Conservation (phyloP, 1,139 yeast species). For the Yamadazyma pseudoaaseri region DNA sequence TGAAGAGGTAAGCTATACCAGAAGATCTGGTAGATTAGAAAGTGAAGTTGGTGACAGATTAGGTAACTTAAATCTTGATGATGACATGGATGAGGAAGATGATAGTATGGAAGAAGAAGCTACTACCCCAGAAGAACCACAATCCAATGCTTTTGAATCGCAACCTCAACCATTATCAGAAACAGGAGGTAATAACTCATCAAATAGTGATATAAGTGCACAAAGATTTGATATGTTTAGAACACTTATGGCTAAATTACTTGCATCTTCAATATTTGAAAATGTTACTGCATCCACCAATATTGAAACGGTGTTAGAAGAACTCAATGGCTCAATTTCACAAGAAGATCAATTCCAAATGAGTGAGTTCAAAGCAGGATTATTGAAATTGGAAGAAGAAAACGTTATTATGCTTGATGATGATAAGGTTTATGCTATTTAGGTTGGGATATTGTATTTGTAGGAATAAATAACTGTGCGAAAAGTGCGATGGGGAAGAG, state of each 20-base stretch:
- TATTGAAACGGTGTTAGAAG: constrained; percentile 38
- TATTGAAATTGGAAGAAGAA: constrained; percentile 50
- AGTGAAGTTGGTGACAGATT: constrained; percentile 25
- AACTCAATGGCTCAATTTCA: constrained; percentile 51
- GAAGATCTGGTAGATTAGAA: constrained; percentile 16
- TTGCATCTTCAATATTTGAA: constrained; percentile 47
- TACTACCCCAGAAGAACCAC: constrained; percentile 13
- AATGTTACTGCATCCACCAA: constrained; percentile 46
- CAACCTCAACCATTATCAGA: constrained; percentile 29
- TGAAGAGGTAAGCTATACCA: constrained; percentile 14
- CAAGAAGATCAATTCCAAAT: constrained; percentile 60
- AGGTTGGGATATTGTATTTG: no score
- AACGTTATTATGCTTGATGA: constrained; percentile 62
- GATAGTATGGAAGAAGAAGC: constrained; percentile 21
- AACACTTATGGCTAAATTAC: constrained; percentile 44
- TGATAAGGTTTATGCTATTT: constrained; percentile 61
- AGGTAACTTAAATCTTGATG: constrained; percentile 19
- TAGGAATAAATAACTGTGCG: no score
- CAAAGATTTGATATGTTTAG: constrained; percentile 50
- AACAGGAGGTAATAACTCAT: constrained; percentile 8
- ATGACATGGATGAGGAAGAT: constrained; percentile 10
- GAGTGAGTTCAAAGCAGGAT: constrained; percentile 54
- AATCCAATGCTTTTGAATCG: constrained; percentile 13
- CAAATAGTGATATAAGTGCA: constrained; percentile 34
- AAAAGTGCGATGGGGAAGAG: no score